These are phyloP conservation scores for Arthrobotrys entomopaga DNA, from an alignment of 2,329 filamentous ascomycete species.

Conservation along the genomic window DNA sequence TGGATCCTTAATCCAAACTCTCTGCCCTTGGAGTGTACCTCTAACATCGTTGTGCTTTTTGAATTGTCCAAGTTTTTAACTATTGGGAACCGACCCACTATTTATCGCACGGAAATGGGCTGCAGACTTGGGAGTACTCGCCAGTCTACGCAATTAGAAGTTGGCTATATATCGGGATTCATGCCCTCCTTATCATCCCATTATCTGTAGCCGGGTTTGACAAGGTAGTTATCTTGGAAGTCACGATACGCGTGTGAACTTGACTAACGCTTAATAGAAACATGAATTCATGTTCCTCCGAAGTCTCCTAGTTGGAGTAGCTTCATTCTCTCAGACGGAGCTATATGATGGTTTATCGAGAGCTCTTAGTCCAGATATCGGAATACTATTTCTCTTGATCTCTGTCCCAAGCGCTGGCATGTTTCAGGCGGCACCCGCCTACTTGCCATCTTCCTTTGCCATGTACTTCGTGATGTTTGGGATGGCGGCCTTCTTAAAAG, in stretches of 20 bases:
- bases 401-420: constrained; percentile 85
- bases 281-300: constrained; percentile 86
- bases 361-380: constrained; percentile 82
- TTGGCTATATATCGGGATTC: constrained; percentile 87
- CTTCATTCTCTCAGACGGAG: constrained; percentile 82
- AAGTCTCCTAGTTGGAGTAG: constrained; percentile 76
- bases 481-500: constrained; percentile 78
- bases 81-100: constrained; percentile 99
- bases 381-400: constrained; percentile 81
- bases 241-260: too few relatives aligned
- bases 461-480: constrained; percentile 95
- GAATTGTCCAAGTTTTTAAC: constrained; percentile 76
- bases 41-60: background rate
- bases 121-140: constrained; percentile 99
- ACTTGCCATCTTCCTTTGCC: constrained; percentile 91
- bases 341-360: constrained; percentile 81
- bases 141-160: constrained; percentile 93
- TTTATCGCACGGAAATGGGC: constrained; percentile 86
- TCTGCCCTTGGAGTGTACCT: too few relatives aligned
- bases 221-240: constrained; percentile 16
- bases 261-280: constrained; percentile 50
- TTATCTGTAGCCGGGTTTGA: constrained; percentile 54
- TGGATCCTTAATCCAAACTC: background rate
- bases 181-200: constrained; percentile 75
- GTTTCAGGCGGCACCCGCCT: constrained; percentile 88